Base-by-base conservation (phyloP, 306 rosid species). In the Boehmeria nivea region DNA sequence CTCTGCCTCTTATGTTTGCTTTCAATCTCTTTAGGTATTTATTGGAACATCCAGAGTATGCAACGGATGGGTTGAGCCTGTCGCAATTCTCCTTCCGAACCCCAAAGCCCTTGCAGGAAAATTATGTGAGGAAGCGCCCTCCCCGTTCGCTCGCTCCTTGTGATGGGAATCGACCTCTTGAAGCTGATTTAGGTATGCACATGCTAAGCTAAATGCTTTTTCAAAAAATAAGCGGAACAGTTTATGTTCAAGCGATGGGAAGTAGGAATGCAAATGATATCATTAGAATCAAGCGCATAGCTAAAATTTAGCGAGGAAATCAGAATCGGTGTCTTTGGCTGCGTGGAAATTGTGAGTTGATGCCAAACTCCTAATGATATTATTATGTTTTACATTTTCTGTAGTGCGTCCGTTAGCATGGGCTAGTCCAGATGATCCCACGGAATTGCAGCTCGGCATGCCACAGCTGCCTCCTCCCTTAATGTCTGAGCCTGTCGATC, bases 121-220 rank as follows among this genome's bases (percentile, higher is more conserved):
- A 87, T 78, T 91, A 91, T 65, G 99, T 87, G 72, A 81, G 86
- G 75, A 91, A 87, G 68, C 99, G 93, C 39, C 37, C 86, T 16
- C n/a, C n/a, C n/a, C 78, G 70, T 59, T 48, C 69, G 45, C 48
- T 65, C 42, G 70, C 81, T 27, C 52, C 83, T 44, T 23, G 51
- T 31, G 70, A 76, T 43, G 75, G 53, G 52, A n/a, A 42, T 57
- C 67, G 74, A 55, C 59, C 67, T 51, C 51, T 74, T 56, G 78
- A 74, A 67, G 60, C 76, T 27, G 78, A 63, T 61, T 68, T 65
- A 83, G 94, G 95, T 88, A 76, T 72, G 72, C 63, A 55, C 37
- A 27, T 12, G 6, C 39, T 37, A 40, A 3, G 45, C 26, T 21
- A 22, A 7, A 51, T 23, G 2, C 54, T n/a, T n/a, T n/a, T 49